Evolutionary conservation across 306 rosid species (phyloP), one percentile per base, ranked within the genome.

Genomic region (Cicer arietinum): DNA sequence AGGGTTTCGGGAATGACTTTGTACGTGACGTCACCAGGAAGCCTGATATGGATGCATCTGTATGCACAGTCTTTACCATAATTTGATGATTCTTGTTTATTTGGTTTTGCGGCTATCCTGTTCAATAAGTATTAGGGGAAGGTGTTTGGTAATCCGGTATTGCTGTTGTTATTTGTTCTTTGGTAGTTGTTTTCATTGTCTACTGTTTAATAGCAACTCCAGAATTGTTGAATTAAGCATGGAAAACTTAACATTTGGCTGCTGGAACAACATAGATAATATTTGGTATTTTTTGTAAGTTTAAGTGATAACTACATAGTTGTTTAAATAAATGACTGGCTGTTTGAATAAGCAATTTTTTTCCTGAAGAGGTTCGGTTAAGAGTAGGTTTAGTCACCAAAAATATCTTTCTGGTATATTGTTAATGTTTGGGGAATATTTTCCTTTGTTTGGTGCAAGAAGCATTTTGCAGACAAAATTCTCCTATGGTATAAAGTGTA

Each of bases 1-100:
- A 74, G 41, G 81, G 90, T 59, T 82, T 88, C 60, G 87, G 90
- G 97, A 86, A 88, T 80, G 45, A 81, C 84, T 74, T 88, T 58
- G 74, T 67, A 76, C 85, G 52, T 65, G 85, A 81, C 75, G 73
- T 90, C 22, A 67, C 79, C 56, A 80, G 79, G 86, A 87, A 84
- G 84, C 78, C 81, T 67, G 81, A 67, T 77, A 37, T 35, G 20
- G 87, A 80, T 67, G 86, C 77, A 81, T 79, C 74, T 63, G 89
- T 91, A 84, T 61, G 96, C 56, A 17, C 62, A 52, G 7, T 59
- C 4, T 35, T 58, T 77, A 60, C 59, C 37, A 39, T 71, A 37
- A 40, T 7, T 57, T 46, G 62, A 61, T 47, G 48, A 51, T 74
- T 50, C 47, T 69, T 71, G 54, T 50, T 16, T 62, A 30, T 68